phyloP scores from a whole-genome alignment of 352 stramenopile species.

The Pythium folliculosum region DNA sequence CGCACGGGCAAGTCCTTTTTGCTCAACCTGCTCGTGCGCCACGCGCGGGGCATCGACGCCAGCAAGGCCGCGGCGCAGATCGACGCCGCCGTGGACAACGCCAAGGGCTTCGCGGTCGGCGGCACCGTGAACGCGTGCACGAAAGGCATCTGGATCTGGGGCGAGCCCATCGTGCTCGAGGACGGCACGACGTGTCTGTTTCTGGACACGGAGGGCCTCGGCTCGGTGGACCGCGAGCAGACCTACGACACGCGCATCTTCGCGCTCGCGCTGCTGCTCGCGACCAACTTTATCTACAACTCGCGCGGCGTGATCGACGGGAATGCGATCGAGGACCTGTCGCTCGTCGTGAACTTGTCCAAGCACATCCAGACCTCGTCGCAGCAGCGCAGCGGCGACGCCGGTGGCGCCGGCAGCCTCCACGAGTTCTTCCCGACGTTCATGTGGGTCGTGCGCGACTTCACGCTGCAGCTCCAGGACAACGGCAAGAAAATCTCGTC shows the following conservation, averaged over 20 bases:
- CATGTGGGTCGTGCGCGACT: conserved; percentile 91
- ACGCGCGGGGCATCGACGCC: conserved; percentile 45
- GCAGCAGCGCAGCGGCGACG: conserved; percentile 27
- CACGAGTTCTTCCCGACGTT: conserved; percentile 89
- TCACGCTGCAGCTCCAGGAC: conserved; percentile 85
- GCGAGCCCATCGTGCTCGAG: conserved; percentile 67
- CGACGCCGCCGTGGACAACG: conserved; percentile 12
- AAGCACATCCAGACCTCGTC: conserved; percentile 88
- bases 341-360: conserved; percentile 89
- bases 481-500: conserved; percentile 87
- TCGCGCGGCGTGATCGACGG: conserved; percentile 88
- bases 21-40: conserved; percentile 83
- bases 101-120: conserved; percentile 75
- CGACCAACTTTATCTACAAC: conserved; percentile 92
- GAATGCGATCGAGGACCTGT: conserved; percentile 89
- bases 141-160: conserved; percentile 93
- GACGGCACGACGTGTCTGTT: conserved; percentile 79
- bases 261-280: conserved; percentile 81
- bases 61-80: conserved; percentile 6
- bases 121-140: conserved; percentile 89
- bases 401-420: conserved; percentile 37
- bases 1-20: conserved; percentile 91
- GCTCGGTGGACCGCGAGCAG: conserved; percentile 79
- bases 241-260: conserved; percentile 92
- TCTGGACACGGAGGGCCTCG: conserved; percentile 89